Evolutionary conservation across 371 early-diverging fungal species (phyloP).

Genomic region (Sporodiniella umbellata): DNA sequence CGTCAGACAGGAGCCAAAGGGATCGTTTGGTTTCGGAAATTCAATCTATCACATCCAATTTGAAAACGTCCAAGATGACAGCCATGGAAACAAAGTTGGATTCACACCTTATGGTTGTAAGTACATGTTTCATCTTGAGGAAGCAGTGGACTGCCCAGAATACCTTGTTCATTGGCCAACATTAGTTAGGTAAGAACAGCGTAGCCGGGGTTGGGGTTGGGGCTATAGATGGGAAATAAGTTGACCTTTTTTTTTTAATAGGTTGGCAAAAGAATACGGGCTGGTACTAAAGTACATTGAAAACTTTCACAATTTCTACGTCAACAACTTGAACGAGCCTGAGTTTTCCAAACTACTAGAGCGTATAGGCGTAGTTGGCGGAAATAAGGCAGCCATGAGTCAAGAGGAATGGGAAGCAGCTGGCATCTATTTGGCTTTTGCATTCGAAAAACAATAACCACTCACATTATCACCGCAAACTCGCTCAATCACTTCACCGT

Average conservation of each 20-base stretch:
- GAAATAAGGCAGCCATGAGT: slow-evolving; percentile 54
- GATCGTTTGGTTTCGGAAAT: slow-evolving; percentile 72
- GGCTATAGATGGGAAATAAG: neutral
- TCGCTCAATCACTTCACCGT: no score
- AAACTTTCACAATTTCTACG: slow-evolving; percentile 83
- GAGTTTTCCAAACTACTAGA: slow-evolving; percentile 59
- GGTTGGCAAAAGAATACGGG: slow-evolving; percentile 84
- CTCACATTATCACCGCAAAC: no score
- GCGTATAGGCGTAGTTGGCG: slow-evolving; percentile 84
- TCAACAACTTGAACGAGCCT: slow-evolving; percentile 48
- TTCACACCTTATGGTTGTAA: slow-evolving; percentile 77
- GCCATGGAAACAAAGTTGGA: slow-evolving; percentile 18
- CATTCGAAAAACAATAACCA: slow-evolving; percentile 51
- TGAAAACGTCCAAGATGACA: slow-evolving; percentile 55
- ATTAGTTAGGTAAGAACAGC: slow-evolving; percentile 58
- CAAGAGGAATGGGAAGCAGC: slow-evolving; percentile 94
- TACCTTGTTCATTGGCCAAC: slow-evolving; percentile 90
- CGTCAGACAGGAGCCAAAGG: slow-evolving; percentile 25
- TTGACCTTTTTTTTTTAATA: no score
- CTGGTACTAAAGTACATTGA: slow-evolving; percentile 66
- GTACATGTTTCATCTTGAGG: slow-evolving; percentile 93
- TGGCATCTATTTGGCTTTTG: slow-evolving; percentile 62
- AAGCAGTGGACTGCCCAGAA: slow-evolving; percentile 98
- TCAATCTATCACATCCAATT: slow-evolving; percentile 81
- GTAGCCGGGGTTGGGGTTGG: neutral